Evolutionary conservation across 164 flowering plant genomes (phyloP), one percentile per base, ranked within the genome.

Genomic region (Dillenia suffruticosa): DNA sequence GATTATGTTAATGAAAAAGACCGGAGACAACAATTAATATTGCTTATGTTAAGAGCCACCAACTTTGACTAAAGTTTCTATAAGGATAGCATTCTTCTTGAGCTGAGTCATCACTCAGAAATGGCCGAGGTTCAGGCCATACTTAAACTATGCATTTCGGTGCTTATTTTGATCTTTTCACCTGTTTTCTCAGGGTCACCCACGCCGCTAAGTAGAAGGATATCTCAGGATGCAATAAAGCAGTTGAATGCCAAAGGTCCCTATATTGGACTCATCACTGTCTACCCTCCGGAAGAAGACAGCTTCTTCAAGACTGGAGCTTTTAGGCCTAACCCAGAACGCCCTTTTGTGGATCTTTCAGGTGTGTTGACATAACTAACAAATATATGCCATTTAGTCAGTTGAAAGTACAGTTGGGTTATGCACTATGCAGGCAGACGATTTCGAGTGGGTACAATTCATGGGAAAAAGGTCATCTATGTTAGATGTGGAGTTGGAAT

Each of bases 401-500:
- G 19, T 44, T 24, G 12, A 45, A 16, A 32, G 40, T 32, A 15
- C 14, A 44, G 9, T 10, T 12, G 10, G 24, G 19, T 68, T 32
- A 63, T 58, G 50, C 70, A 74, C 65, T 19, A 63, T 54, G 50
- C 70, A 74, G 81, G 77, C 8, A 45, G 76, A 26, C 49, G 76
- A 22, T 77, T 68, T 44, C 65, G 63, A 5, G n/a, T 77, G 3
- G 76, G 81, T 14, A 71, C 55, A 47, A 46, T 77, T 5, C 53
- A 56, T 9, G 68, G 64, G 44, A 77, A 61, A 67, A 63, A 51
- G 46, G 74, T 71, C 13, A 54, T 77, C 53, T 68, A 65, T 48
- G 77, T 77, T 15, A 71, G 64, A 67, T 74, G 78, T 58, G 81
- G 78, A 19, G 50, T 63, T 46, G 78, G 77, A 63, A 51, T 71